Percentiles rank a stretch among this genome's conserved stretches.
Evolutionary conservation across 352 stramenopile genomes (phyloP).

Genomic region (Phytophthora cajani): DNA sequence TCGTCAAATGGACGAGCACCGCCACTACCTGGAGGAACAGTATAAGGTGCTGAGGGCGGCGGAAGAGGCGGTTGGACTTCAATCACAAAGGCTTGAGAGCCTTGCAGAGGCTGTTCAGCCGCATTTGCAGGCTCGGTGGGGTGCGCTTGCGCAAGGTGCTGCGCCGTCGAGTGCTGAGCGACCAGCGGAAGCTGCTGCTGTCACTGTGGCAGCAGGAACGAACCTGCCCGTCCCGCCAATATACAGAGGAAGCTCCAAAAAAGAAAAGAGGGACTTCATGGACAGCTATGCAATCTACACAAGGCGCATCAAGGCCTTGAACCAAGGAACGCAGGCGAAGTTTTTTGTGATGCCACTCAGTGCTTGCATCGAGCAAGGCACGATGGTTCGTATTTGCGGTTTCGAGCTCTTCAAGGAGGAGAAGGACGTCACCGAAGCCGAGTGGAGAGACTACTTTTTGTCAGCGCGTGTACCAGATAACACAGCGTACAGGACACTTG

Average conservation of each 20-base stretch:
- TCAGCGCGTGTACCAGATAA: not conserved
- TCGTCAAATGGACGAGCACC: slow-evolving; percentile 21
- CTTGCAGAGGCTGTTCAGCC: slow-evolving; percentile 6
- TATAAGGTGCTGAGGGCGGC: slow-evolving; percentile 12
- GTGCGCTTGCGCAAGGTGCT: slow-evolving; percentile 10
- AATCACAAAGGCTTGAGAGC: slow-evolving; percentile 10
- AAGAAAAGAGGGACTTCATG: slow-evolving; percentile 1
- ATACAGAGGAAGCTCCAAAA: slow-evolving; percentile 18
- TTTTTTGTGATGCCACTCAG: slow-evolving; percentile 4
- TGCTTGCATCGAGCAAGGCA: slow-evolving; percentile 3
- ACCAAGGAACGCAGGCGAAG: slow-evolving; percentile 5
- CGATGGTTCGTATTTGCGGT: slow-evolving; percentile 2
- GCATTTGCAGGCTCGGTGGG: slow-evolving; percentile 11
- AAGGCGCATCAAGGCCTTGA: slow-evolving; percentile 10
- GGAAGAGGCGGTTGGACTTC: slow-evolving; percentile 7
- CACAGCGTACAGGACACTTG: not conserved
- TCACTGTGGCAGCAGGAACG: slow-evolving; percentile 12
- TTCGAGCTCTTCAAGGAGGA: slow-evolving; percentile 3
- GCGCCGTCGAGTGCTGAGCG: not conserved
- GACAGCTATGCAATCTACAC: slow-evolving; percentile 25
- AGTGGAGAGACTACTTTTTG: not conserved
- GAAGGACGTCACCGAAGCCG: not conserved
- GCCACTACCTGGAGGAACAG: slow-evolving; percentile 13
- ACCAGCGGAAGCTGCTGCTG: not conserved
- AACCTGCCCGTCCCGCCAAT: slow-evolving; percentile 16